phyloP scores from a whole-genome alignment of 371 early-diverging fungal species.

The Saksenaea oblongispora region DNA sequence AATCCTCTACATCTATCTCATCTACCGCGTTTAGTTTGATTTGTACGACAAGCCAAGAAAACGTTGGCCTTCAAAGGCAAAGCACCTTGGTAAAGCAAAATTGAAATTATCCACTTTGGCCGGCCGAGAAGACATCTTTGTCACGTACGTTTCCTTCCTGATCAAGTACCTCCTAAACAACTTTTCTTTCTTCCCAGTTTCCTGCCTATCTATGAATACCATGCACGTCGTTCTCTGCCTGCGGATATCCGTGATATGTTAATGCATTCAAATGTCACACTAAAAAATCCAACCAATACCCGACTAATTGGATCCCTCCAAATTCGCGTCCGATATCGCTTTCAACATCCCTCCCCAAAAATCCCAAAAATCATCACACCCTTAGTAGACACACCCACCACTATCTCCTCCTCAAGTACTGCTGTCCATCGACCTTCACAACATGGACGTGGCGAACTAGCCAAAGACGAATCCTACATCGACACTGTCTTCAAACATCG shows the following conservation, averaged over 20 bases:
- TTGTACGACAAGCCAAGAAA: slow-evolving; percentile 44
- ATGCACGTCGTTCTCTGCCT: slow-evolving; percentile 36
- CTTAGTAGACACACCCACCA: not conserved
- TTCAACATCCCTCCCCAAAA: slow-evolving; percentile 14
- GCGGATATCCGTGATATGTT: slow-evolving; percentile 42
- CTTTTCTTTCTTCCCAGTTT: slow-evolving; percentile 23
- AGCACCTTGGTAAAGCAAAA: slow-evolving; percentile 50
- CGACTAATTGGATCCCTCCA: slow-evolving; percentile 39
- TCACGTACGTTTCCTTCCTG: slow-evolving; percentile 28
- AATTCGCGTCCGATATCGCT: slow-evolving; percentile 38
- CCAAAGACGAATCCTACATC: slow-evolving; percentile 25
- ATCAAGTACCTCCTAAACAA: not conserved
- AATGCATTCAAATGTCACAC: slow-evolving; percentile 30
- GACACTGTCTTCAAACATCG: slow-evolving; percentile 24
- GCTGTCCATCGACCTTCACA: slow-evolving; percentile 12
- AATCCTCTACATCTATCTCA: not conserved
- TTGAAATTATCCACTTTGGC: slow-evolving; percentile 38
- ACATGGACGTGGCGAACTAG: slow-evolving; percentile 37
- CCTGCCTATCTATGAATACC: slow-evolving; percentile 51
- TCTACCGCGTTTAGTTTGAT: slow-evolving; percentile 13
- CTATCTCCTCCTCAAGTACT: not conserved
- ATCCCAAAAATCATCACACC: not conserved
- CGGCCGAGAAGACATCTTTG: slow-evolving; percentile 41
- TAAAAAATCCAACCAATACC: slow-evolving; percentile 19
- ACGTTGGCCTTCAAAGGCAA: slow-evolving; percentile 34